These are phyloP conservation scores for Fusarium sp. DNA, from an alignment of 2,329 filamentous ascomycete species.

Conservation along the genomic window DNA sequence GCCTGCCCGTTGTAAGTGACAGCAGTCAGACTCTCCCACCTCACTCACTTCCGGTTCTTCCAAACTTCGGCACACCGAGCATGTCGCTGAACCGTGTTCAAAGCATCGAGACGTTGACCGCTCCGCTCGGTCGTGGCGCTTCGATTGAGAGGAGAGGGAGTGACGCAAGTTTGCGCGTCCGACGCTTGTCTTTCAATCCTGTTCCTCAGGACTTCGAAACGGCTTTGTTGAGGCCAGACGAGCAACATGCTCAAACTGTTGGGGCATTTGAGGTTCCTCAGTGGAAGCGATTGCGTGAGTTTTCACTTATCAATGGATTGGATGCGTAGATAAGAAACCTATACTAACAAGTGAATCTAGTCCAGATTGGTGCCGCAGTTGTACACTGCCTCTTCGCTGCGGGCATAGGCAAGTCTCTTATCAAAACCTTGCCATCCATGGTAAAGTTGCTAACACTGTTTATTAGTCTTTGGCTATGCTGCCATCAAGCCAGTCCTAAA, in stretches of 20 bases:
- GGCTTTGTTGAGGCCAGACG: slow-evolving; percentile 49
- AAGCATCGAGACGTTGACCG: slow-evolving; percentile 60
- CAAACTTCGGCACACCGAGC: background rate
- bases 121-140: slow-evolving; percentile 37
- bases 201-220: slow-evolving; percentile 62
- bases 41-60: background rate
- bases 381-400: slow-evolving; percentile 73
- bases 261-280: slow-evolving; percentile 62
- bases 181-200: slow-evolving; percentile 63
- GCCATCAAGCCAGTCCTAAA: slow-evolving; percentile 84
- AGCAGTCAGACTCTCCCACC: background rate
- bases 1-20: background rate
- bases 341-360: slow-evolving; percentile 27
- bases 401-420: slow-evolving; percentile 58
- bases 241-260: slow-evolving; percentile 52
- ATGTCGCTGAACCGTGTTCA: slow-evolving; percentile 64
- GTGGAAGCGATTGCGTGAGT: slow-evolving; percentile 62
- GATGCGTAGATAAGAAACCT: background rate
- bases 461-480: slow-evolving; percentile 78
- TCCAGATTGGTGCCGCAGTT: slow-evolving; percentile 43
- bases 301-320: background rate
- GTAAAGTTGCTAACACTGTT: background rate
- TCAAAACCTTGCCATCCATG: background rate
- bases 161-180: slow-evolving; percentile 56
- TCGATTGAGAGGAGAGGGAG: slow-evolving; percentile 48